Percentiles rank a stretch among this genome's conserved stretches.
These are phyloP conservation scores for Aspergillus alliaceus DNA, from an alignment of 2,329 filamentous ascomycete genomes.

Conservation along the genomic window DNA sequence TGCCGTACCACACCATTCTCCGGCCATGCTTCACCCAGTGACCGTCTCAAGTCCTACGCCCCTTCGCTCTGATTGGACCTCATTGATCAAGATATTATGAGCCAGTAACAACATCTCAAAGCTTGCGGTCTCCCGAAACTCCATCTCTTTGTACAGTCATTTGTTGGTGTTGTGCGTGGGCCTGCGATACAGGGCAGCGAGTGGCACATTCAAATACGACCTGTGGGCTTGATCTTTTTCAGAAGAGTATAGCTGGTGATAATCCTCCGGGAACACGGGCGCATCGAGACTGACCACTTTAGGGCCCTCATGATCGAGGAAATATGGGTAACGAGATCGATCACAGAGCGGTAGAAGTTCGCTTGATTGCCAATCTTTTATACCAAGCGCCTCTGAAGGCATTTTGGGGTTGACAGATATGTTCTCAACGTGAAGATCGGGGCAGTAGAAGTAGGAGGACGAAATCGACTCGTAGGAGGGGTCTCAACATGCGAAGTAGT, in stretches of 20 bases:
- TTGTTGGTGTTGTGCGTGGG: slow-evolving; percentile 7
- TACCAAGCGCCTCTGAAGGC: slow-evolving; percentile 19
- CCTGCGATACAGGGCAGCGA: slow-evolving; percentile 11
- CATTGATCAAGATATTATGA: slow-evolving; percentile 14
- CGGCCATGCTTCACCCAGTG: slow-evolving; percentile 14
- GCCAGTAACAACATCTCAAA: slow-evolving; percentile 15
- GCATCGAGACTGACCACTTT: slow-evolving; percentile 1
- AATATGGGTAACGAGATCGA: slow-evolving; percentile 32
- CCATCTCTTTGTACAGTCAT: slow-evolving; percentile 11
- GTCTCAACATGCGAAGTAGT: slow-evolving; percentile 29
- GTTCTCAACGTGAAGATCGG: slow-evolving; percentile 40
- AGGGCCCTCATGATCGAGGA: slow-evolving; percentile 37
- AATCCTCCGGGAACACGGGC: slow-evolving; percentile 8
- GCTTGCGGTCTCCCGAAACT: slow-evolving; percentile 8
- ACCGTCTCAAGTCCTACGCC: slow-evolving; percentile 11
- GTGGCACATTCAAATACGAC: slow-evolving; percentile 11
- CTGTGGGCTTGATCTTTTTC: slow-evolving; percentile 8
- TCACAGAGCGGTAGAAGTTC: slow-evolving; percentile 36
- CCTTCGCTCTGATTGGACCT: slow-evolving; percentile 11
- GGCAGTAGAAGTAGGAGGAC: slow-evolving; percentile 34
- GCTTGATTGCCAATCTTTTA: slow-evolving; percentile 30
- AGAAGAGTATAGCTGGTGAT: slow-evolving; percentile 4
- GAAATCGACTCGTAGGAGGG: slow-evolving; percentile 27
- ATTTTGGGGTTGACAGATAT: slow-evolving; percentile 23
- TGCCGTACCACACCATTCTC: slow-evolving; percentile 14